Evolutionary conservation across 139 green algal genomes (phyloP), one percentile per base, ranked within the genome.

Genomic region (Volvox reticuliferus): DNA sequence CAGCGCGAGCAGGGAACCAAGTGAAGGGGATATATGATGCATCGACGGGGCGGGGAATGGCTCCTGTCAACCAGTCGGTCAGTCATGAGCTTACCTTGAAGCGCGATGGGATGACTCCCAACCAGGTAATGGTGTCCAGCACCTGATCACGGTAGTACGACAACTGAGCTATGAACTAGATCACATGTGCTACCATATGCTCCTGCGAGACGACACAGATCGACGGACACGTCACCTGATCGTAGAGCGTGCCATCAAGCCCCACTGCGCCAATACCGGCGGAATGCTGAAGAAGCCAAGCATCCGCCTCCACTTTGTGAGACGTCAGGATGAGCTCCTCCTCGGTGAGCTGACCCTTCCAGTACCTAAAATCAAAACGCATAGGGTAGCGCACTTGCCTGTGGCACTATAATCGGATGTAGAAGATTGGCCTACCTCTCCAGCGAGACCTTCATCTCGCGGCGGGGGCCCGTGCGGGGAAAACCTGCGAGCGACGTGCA

Each of bases 391-490:
- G 13, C 61, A n/a, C n/a, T n/a, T n/a, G n/a, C n/a, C n/a, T n/a
- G n/a, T n/a, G n/a, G n/a, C n/a, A n/a, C n/a, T n/a, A n/a, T n/a
- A n/a, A n/a, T n/a, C n/a, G n/a, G n/a, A n/a, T n/a, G n/a, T n/a
- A n/a, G n/a, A n/a, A n/a, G n/a, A n/a, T n/a, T n/a, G n/a, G n/a
- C n/a, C n/a, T n/a, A 97, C 91, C 89, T 94, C 81, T 99, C 97
- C 0, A 98, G 93, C 19, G 96, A 96, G 63, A 95, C 91, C 92
- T 99, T 99, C 82, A 98, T 94, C 93, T 99, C 94, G n/a, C 97
- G 93, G 50, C 97, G 97, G 32, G 91, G 63, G 1, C 97, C 97
- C 30, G 97, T 99, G 26, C 95, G 92, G 1, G 96, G 95, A 88
- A 97, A 98, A 18, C 97, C 97, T 95, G 88, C 16, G 33, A 84